Conservation (phyloP, 345 rosid species). For the Brassica incana region DNA sequence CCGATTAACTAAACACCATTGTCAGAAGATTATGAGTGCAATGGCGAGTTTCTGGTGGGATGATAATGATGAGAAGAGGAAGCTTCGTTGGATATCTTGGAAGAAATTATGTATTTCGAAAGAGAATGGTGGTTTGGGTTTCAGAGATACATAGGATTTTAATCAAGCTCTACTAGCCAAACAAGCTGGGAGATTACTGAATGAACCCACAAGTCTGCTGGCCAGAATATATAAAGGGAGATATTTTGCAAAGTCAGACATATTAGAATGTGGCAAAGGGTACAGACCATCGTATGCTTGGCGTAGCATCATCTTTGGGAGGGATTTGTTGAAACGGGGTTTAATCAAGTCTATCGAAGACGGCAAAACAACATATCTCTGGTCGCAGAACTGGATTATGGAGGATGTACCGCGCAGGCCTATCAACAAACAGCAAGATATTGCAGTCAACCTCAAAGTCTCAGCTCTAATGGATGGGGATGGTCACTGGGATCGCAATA, state of each 20-base stretch:
- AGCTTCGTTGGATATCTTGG: not conserved
- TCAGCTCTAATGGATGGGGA: not conserved
- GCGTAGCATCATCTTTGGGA: not conserved
- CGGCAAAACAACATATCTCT: not conserved
- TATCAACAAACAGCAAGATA: no score
- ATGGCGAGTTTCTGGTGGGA: not conserved
- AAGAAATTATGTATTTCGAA: not conserved
- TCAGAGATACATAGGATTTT: not conserved
- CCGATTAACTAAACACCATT: not conserved
- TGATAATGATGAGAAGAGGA: not conserved
- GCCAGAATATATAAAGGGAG: not conserved
- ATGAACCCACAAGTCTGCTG: not conserved
- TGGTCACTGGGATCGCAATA: not conserved
- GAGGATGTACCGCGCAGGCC: not conserved
- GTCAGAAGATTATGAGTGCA: not conserved
- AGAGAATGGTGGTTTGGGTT: not conserved
- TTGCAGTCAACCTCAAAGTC: not conserved
- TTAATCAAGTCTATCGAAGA: not conserved
- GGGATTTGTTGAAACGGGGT: not conserved
- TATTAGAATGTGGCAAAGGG: not conserved
- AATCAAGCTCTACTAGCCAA: not conserved
- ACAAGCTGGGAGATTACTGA: not conserved
- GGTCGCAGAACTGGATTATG: not conserved
- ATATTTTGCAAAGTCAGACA: not conserved
- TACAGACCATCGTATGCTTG: not conserved